Percentiles rank a stretch among this genome's conserved stretches.
These are phyloP conservation scores for Cercospora zeina DNA, from an alignment of 2,329 filamentous ascomycete species.

Conservation along the genomic window DNA sequence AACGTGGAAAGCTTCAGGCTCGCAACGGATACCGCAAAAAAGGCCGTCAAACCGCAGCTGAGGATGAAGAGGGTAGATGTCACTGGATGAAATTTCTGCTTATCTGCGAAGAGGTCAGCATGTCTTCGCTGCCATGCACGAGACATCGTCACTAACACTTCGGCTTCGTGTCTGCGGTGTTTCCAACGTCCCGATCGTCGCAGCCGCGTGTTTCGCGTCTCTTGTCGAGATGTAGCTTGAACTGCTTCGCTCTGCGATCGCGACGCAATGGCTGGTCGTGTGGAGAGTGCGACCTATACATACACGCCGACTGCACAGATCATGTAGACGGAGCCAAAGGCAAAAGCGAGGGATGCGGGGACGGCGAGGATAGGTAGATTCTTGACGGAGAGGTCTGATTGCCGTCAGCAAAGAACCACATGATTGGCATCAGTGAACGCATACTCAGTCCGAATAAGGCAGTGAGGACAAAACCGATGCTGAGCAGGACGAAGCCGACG, in stretches of 20 bases:
- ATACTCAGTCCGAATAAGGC: constrained; percentile 85
- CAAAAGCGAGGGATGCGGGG: constrained; percentile 84
- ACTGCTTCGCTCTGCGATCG: constrained; percentile 12
- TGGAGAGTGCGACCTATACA: constrained; percentile 61
- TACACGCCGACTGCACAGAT: constrained; percentile 99
- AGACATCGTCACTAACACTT: background rate
- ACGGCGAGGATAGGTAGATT: constrained; percentile 77
- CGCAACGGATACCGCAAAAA: constrained; percentile 28
- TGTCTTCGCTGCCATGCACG: background rate
- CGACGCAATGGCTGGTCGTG: constrained; percentile 9
- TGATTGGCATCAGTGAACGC: constrained; percentile 33
- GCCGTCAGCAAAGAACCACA: constrained; percentile 28
- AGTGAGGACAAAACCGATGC: constrained; percentile 68
- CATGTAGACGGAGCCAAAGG: constrained; percentile 94
- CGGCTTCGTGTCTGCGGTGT: background rate
- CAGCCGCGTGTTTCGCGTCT: background rate
- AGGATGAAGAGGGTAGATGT: constrained; percentile 34
- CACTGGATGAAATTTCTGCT: constrained; percentile 29
- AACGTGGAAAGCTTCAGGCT: constrained; percentile 21
- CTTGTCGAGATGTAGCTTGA: background rate
- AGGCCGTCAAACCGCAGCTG: constrained; percentile 26
- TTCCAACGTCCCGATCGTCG: background rate
- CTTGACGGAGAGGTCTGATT: constrained; percentile 73
- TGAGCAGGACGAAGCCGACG: constrained; percentile 73
- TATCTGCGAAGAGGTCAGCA: constrained; percentile 14